Conservation (phyloP, 352 stramenopile genomes). For the Phytophthora hybrid region DNA sequence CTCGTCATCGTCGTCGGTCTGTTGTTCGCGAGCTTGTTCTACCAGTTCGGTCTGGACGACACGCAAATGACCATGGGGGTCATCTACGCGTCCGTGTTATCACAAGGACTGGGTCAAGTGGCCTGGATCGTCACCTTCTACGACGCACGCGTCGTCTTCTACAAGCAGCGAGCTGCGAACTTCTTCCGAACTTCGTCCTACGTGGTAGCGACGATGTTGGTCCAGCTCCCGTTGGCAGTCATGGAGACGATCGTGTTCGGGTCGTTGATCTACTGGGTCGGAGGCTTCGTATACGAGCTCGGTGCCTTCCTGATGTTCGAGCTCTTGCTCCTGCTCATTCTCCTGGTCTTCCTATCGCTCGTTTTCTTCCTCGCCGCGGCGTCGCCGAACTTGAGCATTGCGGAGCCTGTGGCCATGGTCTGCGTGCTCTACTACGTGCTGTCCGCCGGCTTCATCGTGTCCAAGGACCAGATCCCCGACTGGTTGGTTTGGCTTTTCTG, state of each 20-base stretch:
- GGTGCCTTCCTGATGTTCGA: conserved; percentile 15
- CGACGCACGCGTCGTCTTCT: conserved; percentile 53
- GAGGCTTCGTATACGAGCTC: conserved; percentile 49
- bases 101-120: conserved; percentile 57
- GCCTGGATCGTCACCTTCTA: conserved; percentile 64
- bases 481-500: conserved; percentile 22
- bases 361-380: conserved; percentile 36
- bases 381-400: conserved; percentile 38
- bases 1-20: conserved; percentile 27
- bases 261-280: conserved; percentile 78
- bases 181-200: conserved; percentile 37
- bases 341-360: conserved; percentile 5
- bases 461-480: conserved; percentile 36
- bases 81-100: conserved; percentile 71
- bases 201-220: conserved; percentile 37
- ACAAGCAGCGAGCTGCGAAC: conserved; percentile 70
- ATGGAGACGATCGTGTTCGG: conserved; percentile 71
- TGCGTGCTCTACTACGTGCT: conserved; percentile 38
- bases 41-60: conserved; percentile 19
- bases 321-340: conserved; percentile 15
- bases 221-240: conserved; percentile 30
- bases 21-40: conserved; percentile 35
- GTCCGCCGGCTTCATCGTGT: conserved; percentile 41
- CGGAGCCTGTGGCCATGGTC: conserved; percentile 42
- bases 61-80: conserved; percentile 53